Evolutionary conservation across 2,329 filamentous ascomycete genomes (phyloP).

Genomic region (Periconia digitata): DNA sequence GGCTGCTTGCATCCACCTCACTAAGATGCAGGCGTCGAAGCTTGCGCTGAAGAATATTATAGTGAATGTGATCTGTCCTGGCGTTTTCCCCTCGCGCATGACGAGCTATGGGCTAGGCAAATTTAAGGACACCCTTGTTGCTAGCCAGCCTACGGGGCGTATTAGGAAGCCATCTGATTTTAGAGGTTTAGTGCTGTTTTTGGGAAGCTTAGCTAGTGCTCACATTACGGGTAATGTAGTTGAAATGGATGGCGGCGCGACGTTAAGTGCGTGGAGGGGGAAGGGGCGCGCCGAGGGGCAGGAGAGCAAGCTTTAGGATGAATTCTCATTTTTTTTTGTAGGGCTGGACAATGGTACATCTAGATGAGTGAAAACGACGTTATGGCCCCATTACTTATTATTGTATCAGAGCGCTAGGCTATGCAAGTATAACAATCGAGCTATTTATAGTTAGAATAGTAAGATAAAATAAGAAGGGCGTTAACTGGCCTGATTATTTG

Average conservation of each 20-base stretch:
- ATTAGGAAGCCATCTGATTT: constrained; percentile 53
- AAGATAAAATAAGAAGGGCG: too few relatives aligned
- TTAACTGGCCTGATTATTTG: too few relatives aligned
- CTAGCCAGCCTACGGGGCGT: constrained; percentile 49
- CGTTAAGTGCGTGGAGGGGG: constrained; percentile 45
- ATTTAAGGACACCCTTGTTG: constrained; percentile 51
- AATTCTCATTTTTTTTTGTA: too few relatives aligned
- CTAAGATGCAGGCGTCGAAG: constrained; percentile 55
- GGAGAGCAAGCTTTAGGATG: too few relatives aligned
- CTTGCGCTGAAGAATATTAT: constrained; percentile 56
- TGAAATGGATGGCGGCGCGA: constrained; percentile 52
- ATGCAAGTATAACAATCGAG: too few relatives aligned
- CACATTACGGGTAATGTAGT: constrained; percentile 52
- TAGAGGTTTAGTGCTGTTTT: constrained; percentile 49
- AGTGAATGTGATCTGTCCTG: constrained; percentile 50
- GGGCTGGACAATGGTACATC: too few relatives aligned
- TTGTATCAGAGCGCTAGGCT: too few relatives aligned
- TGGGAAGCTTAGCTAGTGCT: constrained; percentile 45
- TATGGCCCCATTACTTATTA: too few relatives aligned
- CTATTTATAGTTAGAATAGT: too few relatives aligned
- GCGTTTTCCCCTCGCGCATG: constrained; percentile 56
- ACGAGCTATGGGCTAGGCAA: constrained; percentile 56
- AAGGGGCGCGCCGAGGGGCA: too few relatives aligned
- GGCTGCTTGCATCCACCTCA: constrained; percentile 57
- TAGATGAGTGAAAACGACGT: too few relatives aligned